Evolutionary conservation across 2,329 filamentous ascomycete genomes (phyloP).

Genomic region (Cytospora piceae): DNA sequence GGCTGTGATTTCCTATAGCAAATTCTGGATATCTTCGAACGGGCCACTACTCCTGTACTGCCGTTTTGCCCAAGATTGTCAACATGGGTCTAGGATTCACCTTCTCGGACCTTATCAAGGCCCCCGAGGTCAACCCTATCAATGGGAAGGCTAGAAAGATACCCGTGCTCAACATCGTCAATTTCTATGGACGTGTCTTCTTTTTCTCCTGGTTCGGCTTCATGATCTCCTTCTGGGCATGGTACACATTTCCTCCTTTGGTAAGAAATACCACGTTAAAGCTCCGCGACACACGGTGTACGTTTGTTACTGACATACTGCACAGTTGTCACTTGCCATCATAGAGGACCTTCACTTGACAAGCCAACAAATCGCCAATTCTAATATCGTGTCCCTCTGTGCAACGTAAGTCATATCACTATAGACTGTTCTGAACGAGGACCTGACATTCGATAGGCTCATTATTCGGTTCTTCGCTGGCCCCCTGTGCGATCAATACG

Average conservation of each 20-base stretch:
- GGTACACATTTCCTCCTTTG: conserved; percentile 89
- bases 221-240: conserved; percentile 87
- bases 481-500: conserved; percentile 83
- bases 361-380: conserved; percentile 76
- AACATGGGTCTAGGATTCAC: conserved; percentile 41
- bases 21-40: neutral
- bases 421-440: neutral
- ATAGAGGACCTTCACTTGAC: conserved; percentile 76
- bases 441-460: conserved; percentile 49
- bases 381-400: conserved; percentile 81
- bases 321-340: conserved; percentile 72
- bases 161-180: conserved; percentile 75
- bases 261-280: conserved; percentile 48
- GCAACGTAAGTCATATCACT: conserved; percentile 57
- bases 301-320: conserved; percentile 11
- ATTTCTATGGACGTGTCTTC: conserved; percentile 84
- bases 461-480: conserved; percentile 78
- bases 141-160: conserved; percentile 82
- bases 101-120: conserved; percentile 48
- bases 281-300: neutral
- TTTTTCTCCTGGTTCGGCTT: conserved; percentile 90
- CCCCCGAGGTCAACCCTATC: conserved; percentile 79
- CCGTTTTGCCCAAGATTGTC: neutral
- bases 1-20: neutral
- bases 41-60: neutral